Evolutionary conservation across 352 stramenopile species (phyloP), one percentile per base, ranked within the genome.

Genomic region (Blastocystis sp.): DNA sequence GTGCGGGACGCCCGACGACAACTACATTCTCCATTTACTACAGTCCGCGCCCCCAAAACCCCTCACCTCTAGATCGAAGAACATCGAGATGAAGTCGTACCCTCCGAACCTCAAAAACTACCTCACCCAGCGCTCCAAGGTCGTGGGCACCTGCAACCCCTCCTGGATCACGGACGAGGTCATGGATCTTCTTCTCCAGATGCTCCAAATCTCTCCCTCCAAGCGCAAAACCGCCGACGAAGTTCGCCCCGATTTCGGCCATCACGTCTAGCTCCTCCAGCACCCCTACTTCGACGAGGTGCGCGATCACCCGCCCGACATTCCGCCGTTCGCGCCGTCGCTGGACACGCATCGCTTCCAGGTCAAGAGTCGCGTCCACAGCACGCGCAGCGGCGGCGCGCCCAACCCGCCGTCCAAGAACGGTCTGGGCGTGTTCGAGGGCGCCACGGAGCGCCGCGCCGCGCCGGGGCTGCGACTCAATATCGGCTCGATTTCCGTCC

Each of bases 231-330:
- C 74, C 2, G 74, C 74, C 40, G 23, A 84, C 1, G 56, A 84
- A 43, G 74, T 84, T 56, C 48, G 28, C 45, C 38, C 21, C 21
- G 14, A n/a, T 28, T 84, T 48, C 23, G 2, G n/a, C 11, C 71
- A 17, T 81, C n/a, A 40, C 21, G 11, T 21, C 14, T 69, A 84
- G 74, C 53, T 84, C 21, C 74, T 84, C 17, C 53, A 67, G 1
- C 48, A 84, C 53, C 40, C 52, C 21, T 84, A 84, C 45, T 84
- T 84, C 61, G 53, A 84, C 61, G 53, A 66, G 28, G 74, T 84
- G 21, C 48, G 74, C 34, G 45, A 62, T 0, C 38, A 66, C 11
- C 0, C 53, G 5, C 74, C 74, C 1, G 60, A 84, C 28, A 28
- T 84, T 5, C 60, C 60, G 3, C 45, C 52, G 21, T 69, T 70